Percentiles rank a stretch among this genome's conserved stretches.
These are phyloP conservation scores for Moesziomyces globuligerus DNA, from an alignment of 1,284 basidiomycete species.

Conservation along the genomic window DNA sequence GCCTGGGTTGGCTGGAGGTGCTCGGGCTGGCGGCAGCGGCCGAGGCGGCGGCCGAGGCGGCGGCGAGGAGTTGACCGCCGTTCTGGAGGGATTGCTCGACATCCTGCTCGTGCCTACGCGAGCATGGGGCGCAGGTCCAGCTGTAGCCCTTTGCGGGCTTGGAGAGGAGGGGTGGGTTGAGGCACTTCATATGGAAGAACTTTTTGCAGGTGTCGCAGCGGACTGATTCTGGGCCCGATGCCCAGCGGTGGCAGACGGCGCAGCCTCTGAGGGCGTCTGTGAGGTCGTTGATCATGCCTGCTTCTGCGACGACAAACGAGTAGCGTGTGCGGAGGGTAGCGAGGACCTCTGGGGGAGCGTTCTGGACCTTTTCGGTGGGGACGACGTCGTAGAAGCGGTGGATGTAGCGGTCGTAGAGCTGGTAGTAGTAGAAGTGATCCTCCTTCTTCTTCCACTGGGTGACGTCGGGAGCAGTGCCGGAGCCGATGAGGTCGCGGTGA, in stretches of 20 bases:
- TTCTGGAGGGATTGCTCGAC: constrained; percentile 72
- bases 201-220: constrained; percentile 92
- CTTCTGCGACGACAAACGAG: constrained; percentile 93
- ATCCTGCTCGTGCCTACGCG: constrained; percentile 84
- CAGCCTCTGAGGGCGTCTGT: constrained; percentile 87
- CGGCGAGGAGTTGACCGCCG: constrained; percentile 33
- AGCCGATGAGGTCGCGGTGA: constrained; percentile 87
- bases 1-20: constrained; percentile 12
- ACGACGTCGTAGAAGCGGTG: constrained; percentile 98
- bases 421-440: constrained; percentile 93
- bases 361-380: constrained; percentile 83
- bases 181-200: constrained; percentile 94
- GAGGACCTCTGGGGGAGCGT: constrained; percentile 70
- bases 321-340: constrained; percentile 78
- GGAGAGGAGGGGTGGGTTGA: constrained; percentile 89
- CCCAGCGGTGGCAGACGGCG: constrained; percentile 86
- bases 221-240: constrained; percentile 77
- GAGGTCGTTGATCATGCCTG: constrained; percentile 88
- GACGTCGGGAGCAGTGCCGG: constrained; percentile 74
- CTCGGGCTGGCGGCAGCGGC: constrained; percentile 15
- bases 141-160: constrained; percentile 97
- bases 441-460: constrained; percentile 94
- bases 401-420: constrained; percentile 95
- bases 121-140: constrained; percentile 96
- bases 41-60: constrained; percentile 14